Evolutionary conservation across 2,329 filamentous ascomycete species (phyloP).

Genomic region (Verticillium klebahnii): DNA sequence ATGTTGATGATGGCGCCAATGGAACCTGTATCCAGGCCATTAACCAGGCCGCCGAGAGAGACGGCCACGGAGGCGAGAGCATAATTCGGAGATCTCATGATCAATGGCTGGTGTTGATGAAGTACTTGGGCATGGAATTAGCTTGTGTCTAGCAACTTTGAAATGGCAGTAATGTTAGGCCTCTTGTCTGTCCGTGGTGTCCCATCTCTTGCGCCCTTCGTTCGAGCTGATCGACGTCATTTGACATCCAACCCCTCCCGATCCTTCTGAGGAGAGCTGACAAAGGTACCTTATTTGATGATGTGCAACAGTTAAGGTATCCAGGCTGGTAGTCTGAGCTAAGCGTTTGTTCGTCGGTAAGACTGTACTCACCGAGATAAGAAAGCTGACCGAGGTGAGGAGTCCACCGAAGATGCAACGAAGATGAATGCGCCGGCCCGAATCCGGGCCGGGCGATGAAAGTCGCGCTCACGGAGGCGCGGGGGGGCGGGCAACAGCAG

Average conservation of each 20-base stretch:
- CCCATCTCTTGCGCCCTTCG: too few relatives aligned
- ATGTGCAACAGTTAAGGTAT: too few relatives aligned
- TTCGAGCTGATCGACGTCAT: too few relatives aligned
- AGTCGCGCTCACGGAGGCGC: neutral
- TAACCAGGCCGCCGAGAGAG: conserved; percentile 2
- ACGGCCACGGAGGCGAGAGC: conserved; percentile 3
- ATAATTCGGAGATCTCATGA: conserved; percentile 1
- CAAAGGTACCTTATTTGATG: too few relatives aligned
- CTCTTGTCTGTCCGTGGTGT: too few relatives aligned
- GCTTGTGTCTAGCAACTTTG: too few relatives aligned
- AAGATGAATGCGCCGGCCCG: neutral
- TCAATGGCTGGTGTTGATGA: neutral
- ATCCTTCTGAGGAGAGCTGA: too few relatives aligned
- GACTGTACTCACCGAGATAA: neutral
- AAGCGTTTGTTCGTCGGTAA: neutral
- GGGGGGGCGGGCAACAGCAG: neutral
- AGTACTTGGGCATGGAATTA: neutral
- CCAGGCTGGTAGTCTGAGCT: neutral
- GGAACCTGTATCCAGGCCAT: conserved; percentile 30
- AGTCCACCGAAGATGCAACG: neutral
- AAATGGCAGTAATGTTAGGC: too few relatives aligned
- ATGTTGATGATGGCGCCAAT: conserved; percentile 28
- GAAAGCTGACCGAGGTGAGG: neutral
- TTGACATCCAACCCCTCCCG: too few relatives aligned
- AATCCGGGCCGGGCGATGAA: neutral